Percentiles rank a stretch among this genome's conserved stretches.
Conservation (phyloP, 495 filamentous ascomycete genomes). For the Penicillium salamii region DNA sequence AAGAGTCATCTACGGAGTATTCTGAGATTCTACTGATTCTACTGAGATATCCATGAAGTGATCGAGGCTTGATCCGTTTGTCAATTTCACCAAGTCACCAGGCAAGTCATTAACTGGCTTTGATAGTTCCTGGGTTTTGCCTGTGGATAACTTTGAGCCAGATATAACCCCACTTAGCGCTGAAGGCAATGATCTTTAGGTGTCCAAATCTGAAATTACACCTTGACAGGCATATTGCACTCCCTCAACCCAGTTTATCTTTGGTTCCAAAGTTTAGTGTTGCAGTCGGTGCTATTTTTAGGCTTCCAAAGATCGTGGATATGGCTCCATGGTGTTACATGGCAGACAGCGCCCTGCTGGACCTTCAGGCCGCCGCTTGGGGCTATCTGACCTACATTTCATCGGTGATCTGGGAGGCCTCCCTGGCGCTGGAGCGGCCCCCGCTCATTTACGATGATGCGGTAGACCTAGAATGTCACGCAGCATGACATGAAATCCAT, state of each 20-base stretch:
- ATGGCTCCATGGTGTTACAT: conserved; percentile 20
- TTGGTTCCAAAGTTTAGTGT: conserved; percentile 2
- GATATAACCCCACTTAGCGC: conserved; percentile 2
- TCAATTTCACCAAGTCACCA: too few relatives aligned
- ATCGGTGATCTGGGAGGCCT: conserved; percentile 33
- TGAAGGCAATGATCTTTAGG: conserved; percentile 18
- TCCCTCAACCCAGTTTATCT: conserved; percentile 10
- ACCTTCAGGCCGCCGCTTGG: conserved; percentile 24
- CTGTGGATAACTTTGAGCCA: too few relatives aligned
- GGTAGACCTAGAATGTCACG: conserved; percentile 44
- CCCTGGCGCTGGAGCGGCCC: conserved; percentile 22
- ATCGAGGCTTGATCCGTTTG: too few relatives aligned
- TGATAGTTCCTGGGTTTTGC: too few relatives aligned
- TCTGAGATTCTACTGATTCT: too few relatives aligned
- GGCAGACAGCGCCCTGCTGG: conserved; percentile 25
- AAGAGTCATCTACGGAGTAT: too few relatives aligned
- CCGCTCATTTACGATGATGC: conserved; percentile 37
- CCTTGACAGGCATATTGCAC: not conserved
- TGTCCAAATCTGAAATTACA: not conserved
- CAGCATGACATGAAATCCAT: conserved; percentile 43
- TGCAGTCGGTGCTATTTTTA: not conserved
- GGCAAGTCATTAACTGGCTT: too few relatives aligned
- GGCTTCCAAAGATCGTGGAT: conserved; percentile 1
- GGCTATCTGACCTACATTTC: conserved; percentile 28
- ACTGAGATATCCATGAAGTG: too few relatives aligned